A percentile compares a stretch with the other conserved stretches of the same genome.
These are phyloP conservation scores for Neurospora africana DNA, from an alignment of 495 filamentous ascomycete genomes.

Conservation along the genomic window DNA sequence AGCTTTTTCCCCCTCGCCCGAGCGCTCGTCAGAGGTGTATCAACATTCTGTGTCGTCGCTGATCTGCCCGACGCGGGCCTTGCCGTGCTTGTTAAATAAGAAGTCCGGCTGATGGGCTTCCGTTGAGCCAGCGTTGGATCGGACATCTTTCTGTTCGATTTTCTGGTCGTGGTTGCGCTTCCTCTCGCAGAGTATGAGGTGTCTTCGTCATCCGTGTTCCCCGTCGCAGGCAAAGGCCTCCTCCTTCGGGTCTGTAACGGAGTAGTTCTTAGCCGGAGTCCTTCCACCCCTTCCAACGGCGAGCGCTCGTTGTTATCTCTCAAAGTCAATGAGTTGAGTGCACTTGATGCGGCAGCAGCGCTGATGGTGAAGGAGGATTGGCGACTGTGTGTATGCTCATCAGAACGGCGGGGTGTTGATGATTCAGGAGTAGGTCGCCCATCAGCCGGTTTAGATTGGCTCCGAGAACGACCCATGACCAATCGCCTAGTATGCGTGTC, in stretches of 20 bases:
- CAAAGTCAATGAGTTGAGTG: slow-evolving; percentile 25
- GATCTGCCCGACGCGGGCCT: slow-evolving; percentile 3
- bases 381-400: slow-evolving; percentile 12
- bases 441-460: slow-evolving; percentile 12
- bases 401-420: slow-evolving; percentile 11
- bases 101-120: slow-evolving; percentile 4
- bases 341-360: slow-evolving; percentile 32
- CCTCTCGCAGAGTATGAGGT: not conserved
- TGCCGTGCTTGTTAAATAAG: slow-evolving; percentile 1
- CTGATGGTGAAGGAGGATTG: slow-evolving; percentile 32
- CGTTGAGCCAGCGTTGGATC: slow-evolving; percentile 11
- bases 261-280: slow-evolving; percentile 6
- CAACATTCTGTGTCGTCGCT: slow-evolving; percentile 1
- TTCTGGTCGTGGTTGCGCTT: not conserved
- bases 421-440: slow-evolving; percentile 14
- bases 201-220: slow-evolving; percentile 4
- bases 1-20: slow-evolving; percentile 1
- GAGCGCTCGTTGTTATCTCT: slow-evolving; percentile 13
- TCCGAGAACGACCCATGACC: slow-evolving; percentile 17
- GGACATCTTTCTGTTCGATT: slow-evolving; percentile 4
- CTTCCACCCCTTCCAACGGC: slow-evolving; percentile 6
- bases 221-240: slow-evolving; percentile 5
- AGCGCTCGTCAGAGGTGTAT: not conserved
- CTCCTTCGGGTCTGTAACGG: slow-evolving; percentile 9
- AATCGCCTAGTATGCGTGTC: slow-evolving; percentile 36